Conservation (phyloP, 805 yeast species). For the Candida incommunis region DNA sequence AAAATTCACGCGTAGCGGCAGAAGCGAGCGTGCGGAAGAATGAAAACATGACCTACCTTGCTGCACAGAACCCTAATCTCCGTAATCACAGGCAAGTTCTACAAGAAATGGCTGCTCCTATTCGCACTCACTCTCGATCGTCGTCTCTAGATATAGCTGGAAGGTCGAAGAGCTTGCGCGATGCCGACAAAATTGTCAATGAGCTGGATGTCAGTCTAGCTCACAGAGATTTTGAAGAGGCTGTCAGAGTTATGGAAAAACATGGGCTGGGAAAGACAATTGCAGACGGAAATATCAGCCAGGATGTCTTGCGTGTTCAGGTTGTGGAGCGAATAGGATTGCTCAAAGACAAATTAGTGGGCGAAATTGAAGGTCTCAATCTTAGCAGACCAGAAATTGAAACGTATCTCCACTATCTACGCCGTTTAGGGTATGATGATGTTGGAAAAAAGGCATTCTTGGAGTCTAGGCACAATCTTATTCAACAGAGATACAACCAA, state of each 20-base stretch:
- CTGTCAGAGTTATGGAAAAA: slow-evolving; percentile 22
- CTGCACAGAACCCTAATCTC: slow-evolving; percentile 6
- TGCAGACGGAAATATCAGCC: neutral
- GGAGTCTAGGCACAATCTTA: slow-evolving; percentile 31
- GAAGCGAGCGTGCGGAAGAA: neutral
- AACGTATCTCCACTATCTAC: neutral
- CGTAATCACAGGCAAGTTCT: slow-evolving; percentile 9
- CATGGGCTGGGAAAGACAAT: neutral
- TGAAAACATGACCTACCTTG: slow-evolving; percentile 1
- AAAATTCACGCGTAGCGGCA: slow-evolving; percentile 1
- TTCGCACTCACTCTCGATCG: slow-evolving; percentile 36
- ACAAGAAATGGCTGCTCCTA: neutral
- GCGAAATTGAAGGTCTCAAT: neutral
- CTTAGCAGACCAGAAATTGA: neutral
- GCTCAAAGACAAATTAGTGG: neutral
- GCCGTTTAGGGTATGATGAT: slow-evolving; percentile 28
- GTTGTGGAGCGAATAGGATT: slow-evolving; percentile 5
- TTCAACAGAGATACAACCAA: slow-evolving; percentile 32
- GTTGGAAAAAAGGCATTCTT: slow-evolving; percentile 37
- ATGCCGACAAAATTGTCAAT: slow-evolving; percentile 47
- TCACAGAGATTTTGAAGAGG: slow-evolving; percentile 37
- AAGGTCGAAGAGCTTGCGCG: slow-evolving; percentile 29
- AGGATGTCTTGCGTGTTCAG: neutral
- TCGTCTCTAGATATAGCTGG: slow-evolving; percentile 34
- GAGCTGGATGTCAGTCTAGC: slow-evolving; percentile 57